These are phyloP conservation scores for Cystobasidiaceae sp. DNA, from an alignment of 1,284 basidiomycete genomes.

Conservation along the genomic window DNA sequence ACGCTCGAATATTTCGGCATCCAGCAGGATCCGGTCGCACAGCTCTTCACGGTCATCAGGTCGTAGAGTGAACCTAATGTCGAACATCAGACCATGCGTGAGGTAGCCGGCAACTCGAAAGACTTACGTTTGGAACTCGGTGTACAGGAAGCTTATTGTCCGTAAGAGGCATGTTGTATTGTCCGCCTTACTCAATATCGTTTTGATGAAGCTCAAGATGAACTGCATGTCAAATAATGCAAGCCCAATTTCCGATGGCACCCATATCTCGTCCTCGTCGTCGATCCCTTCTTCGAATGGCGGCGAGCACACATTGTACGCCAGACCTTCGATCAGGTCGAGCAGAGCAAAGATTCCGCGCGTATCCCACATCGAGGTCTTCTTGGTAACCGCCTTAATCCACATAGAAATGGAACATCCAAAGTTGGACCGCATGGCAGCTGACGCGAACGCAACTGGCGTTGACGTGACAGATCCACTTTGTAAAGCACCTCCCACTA, in stretches of 20 bases:
- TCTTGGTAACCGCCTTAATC: conserved; percentile 50
- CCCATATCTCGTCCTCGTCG: conserved; percentile 38
- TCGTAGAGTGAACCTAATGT: conserved; percentile 47
- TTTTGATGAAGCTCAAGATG: conserved; percentile 50
- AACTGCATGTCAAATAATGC: conserved; percentile 49
- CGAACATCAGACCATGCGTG: background rate
- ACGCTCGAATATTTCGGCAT: conserved; percentile 50
- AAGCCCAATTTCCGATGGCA: conserved; percentile 27
- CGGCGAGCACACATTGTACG: conserved; percentile 42
- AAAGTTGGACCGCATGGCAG: conserved; percentile 46
- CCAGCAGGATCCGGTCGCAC: conserved; percentile 50
- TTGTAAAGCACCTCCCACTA: conserved; percentile 43
- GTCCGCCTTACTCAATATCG: conserved; percentile 51
- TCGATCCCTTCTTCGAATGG: conserved; percentile 46
- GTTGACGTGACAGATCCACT: background rate
- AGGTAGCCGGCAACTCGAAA: background rate
- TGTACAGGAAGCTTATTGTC: conserved; percentile 52
- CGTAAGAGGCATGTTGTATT: conserved; percentile 53
- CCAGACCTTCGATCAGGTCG: conserved; percentile 42
- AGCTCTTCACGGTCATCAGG: conserved; percentile 49
- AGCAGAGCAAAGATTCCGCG: conserved; percentile 50
- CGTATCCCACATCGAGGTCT: conserved; percentile 52
- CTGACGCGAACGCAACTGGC: conserved; percentile 22
- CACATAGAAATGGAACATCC: conserved; percentile 50
- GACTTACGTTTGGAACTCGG: conserved; percentile 50